Percentiles rank a stretch among this genome's conserved stretches.
Conservation (phyloP, 306 rosid genomes). For the Castanea crenata region DNA sequence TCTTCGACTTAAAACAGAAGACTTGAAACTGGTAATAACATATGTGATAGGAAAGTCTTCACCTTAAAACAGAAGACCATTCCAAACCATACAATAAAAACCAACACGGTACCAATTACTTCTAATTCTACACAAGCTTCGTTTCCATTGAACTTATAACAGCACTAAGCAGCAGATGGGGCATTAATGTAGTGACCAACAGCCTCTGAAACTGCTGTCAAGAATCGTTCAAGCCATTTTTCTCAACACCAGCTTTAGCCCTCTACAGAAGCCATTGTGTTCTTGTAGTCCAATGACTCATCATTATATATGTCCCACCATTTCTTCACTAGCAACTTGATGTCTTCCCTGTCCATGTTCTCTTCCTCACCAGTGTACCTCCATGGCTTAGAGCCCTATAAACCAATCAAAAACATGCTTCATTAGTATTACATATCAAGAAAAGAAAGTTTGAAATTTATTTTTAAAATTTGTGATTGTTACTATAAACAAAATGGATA, state of each 20-base stretch:
- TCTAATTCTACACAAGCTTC: neutral
- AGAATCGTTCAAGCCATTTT: constrained; percentile 6
- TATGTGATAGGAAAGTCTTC: neutral
- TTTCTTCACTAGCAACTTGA: neutral
- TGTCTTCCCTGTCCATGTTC: neutral
- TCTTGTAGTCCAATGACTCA: neutral
- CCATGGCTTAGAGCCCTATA: neutral
- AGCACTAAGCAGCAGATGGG: constrained; percentile 53
- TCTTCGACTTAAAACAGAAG: no score
- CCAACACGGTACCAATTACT: neutral
- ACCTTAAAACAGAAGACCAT: neutral
- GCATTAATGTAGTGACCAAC: constrained; percentile 20
- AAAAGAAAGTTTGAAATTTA: neutral
- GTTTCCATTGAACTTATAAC: neutral
- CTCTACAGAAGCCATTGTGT: neutral
- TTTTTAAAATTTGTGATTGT: neutral
- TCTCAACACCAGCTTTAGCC: neutral
- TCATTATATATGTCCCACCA: constrained; percentile 6
- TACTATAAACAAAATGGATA: neutral
- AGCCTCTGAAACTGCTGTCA: constrained; percentile 25
- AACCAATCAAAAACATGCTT: neutral
- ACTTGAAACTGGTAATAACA: no score
- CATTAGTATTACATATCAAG: neutral
- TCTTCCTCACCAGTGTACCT: neutral
- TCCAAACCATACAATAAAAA: neutral